phyloP scores from a whole-genome alignment of 106 monocot genomes.

The Dendrobium officinale region DNA sequence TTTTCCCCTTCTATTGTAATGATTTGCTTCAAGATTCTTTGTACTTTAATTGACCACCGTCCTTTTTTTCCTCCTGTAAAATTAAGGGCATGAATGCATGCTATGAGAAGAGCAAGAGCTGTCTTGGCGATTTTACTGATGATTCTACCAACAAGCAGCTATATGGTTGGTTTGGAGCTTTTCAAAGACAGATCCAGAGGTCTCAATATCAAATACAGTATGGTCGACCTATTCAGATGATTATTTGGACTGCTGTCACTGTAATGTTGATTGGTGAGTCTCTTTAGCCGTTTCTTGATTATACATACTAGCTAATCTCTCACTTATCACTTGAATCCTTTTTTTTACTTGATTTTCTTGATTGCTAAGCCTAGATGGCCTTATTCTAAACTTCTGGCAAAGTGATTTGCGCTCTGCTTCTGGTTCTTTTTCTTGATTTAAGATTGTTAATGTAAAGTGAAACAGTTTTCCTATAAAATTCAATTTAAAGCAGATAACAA shows the following conservation, averaged over 20 bases:
- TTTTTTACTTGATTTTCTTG: too few relatives aligned
- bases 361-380: not conserved
- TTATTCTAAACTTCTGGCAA: too few relatives aligned
- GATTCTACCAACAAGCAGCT: constrained; percentile 60
- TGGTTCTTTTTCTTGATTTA: too few relatives aligned
- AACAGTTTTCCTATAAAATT: not conserved
- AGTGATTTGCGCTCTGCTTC: too few relatives aligned
- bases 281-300: not conserved
- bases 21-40: not conserved
- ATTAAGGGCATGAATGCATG: constrained; percentile 29
- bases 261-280: constrained; percentile 47
- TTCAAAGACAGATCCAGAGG: constrained; percentile 83
- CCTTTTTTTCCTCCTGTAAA: too few relatives aligned
- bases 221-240: constrained; percentile 59
- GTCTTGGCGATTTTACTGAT: constrained; percentile 42
- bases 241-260: constrained; percentile 29
- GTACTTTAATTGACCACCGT: not conserved
- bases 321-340: not conserved
- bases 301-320: not conserved
- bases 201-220: constrained; percentile 91
- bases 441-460: not conserved
- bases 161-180: constrained; percentile 76
- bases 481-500: not conserved
- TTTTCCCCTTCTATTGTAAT: not conserved
- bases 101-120: constrained; percentile 62